These are phyloP conservation scores for Gleditsia sinensis DNA, from an alignment of 306 rosid genomes.

Conservation along the genomic window DNA sequence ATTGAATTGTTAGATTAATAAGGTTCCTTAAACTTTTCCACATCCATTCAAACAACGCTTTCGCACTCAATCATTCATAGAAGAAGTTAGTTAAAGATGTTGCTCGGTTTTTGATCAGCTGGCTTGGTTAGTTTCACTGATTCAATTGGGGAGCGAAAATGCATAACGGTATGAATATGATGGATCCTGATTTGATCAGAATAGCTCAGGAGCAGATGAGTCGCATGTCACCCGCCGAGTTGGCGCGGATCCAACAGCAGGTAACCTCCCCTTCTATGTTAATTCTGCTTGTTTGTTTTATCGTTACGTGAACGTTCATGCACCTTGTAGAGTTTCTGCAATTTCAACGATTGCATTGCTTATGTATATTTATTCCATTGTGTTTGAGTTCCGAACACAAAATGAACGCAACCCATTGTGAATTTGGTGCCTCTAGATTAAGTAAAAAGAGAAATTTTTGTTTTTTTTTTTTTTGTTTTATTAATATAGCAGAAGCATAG, in stretches of 20 bases:
- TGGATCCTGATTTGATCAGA: conserved; percentile 87
- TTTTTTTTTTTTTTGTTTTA: no score
- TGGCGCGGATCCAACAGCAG: conserved; percentile 91
- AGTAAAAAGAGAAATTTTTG: background rate
- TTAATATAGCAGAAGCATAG: background rate
- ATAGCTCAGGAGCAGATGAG: conserved; percentile 96
- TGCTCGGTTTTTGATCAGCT: conserved; percentile 19
- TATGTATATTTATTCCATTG: conserved; percentile 1
- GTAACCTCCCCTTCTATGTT: conserved; percentile 21
- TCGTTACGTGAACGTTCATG: background rate
- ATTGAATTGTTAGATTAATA: background rate
- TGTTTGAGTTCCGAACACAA: background rate
- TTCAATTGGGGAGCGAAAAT: conserved; percentile 22
- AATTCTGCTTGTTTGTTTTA: background rate
- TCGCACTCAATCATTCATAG: background rate
- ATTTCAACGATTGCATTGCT: background rate
- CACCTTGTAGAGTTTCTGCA: background rate
- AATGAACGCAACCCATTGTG: background rate
- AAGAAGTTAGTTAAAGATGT: background rate
- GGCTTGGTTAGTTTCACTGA: background rate
- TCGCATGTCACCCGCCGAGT: conserved; percentile 91
- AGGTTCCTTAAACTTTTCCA: background rate
- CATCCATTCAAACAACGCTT: background rate
- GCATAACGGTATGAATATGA: conserved; percentile 57
- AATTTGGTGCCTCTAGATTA: background rate